These are phyloP conservation scores for Stagonosporopsis cucurbitacearum DNA, from an alignment of 2,329 filamentous ascomycete species.

Conservation along the genomic window DNA sequence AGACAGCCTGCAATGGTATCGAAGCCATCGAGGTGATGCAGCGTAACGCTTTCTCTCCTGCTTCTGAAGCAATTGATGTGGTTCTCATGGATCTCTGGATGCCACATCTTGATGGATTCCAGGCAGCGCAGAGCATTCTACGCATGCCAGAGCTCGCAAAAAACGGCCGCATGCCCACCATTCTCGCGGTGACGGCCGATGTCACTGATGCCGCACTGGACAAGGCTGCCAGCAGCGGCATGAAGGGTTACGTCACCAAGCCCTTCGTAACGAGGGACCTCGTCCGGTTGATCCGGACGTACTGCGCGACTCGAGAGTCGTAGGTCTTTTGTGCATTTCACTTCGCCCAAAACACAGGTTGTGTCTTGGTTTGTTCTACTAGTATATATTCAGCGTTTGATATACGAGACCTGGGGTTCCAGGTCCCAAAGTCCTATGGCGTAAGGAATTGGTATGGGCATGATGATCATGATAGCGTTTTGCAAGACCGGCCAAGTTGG, in stretches of 20 bases:
- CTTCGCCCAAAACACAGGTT: conserved; percentile 8
- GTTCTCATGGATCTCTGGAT: conserved; percentile 81
- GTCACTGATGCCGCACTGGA: conserved; percentile 69
- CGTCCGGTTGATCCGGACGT: conserved; percentile 64
- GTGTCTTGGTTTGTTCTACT: conserved; percentile 20
- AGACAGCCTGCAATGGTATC: conserved; percentile 71
- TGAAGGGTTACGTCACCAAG: conserved; percentile 73
- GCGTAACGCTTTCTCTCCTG: conserved; percentile 39
- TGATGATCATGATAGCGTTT: conserved; percentile 29
- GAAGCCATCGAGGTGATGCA: conserved; percentile 70
- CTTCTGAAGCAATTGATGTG: conserved; percentile 60
- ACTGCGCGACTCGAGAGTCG: conserved; percentile 42
- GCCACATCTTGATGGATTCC: conserved; percentile 75
- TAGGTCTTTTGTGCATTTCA: conserved; percentile 2
- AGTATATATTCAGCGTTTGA: conserved; percentile 19
- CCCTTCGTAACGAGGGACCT: conserved; percentile 69
- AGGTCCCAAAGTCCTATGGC: conserved; percentile 15
- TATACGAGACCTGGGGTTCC: conserved; percentile 13
- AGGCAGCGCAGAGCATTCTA: conserved; percentile 69
- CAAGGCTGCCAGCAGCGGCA: conserved; percentile 66
- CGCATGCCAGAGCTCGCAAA: conserved; percentile 53
- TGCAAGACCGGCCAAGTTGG: conserved; percentile 17
- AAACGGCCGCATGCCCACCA: conserved; percentile 46
- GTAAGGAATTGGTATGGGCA: conserved; percentile 18
- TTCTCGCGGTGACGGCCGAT: conserved; percentile 71